These are phyloP conservation scores for Chalaropsis ovoidea DNA, from an alignment of 2,329 filamentous ascomycete genomes.

Conservation along the genomic window DNA sequence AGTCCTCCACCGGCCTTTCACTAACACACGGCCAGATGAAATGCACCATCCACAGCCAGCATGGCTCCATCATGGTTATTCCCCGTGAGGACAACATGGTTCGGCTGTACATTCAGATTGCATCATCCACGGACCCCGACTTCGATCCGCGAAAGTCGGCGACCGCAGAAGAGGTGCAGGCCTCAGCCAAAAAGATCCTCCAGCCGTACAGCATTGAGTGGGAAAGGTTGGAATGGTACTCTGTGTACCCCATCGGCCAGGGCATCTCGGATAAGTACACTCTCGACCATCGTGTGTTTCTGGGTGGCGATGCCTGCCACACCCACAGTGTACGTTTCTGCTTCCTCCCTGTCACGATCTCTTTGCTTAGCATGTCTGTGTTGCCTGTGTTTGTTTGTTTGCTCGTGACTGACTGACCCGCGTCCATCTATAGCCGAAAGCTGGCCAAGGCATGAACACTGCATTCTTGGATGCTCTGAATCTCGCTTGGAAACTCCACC, in stretches of 20 bases:
- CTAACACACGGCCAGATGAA: constrained; percentile 45
- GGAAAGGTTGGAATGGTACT: constrained; percentile 62
- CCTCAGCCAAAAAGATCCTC: constrained; percentile 54
- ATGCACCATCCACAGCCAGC: constrained; percentile 63
- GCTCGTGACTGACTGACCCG: constrained; percentile 30
- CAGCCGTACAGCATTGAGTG: constrained; percentile 58
- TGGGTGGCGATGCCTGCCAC: constrained; percentile 69
- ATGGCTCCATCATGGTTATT: constrained; percentile 72
- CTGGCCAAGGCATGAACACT: constrained; percentile 71
- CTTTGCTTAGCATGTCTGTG: constrained; percentile 35
- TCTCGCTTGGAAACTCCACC: constrained; percentile 91
- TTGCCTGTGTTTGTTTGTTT: constrained; percentile 34
- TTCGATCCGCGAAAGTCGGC: constrained; percentile 54
- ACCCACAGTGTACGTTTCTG: constrained; percentile 55
- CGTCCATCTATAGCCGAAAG: constrained; percentile 49
- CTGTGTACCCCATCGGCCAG: constrained; percentile 67
- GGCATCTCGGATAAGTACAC: constrained; percentile 60
- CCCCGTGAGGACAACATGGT: constrained; percentile 55
- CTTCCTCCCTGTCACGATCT: not conserved
- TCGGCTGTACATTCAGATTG: constrained; percentile 58
- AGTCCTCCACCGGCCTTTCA: constrained; percentile 31
- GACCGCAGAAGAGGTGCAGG: constrained; percentile 53
- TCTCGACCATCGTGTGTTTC: constrained; percentile 58
- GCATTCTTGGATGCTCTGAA: constrained; percentile 76
- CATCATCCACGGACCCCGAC: constrained; percentile 50